These are phyloP conservation scores for Chalara sp. DNA, from an alignment of 2,329 filamentous ascomycete species.

Conservation along the genomic window DNA sequence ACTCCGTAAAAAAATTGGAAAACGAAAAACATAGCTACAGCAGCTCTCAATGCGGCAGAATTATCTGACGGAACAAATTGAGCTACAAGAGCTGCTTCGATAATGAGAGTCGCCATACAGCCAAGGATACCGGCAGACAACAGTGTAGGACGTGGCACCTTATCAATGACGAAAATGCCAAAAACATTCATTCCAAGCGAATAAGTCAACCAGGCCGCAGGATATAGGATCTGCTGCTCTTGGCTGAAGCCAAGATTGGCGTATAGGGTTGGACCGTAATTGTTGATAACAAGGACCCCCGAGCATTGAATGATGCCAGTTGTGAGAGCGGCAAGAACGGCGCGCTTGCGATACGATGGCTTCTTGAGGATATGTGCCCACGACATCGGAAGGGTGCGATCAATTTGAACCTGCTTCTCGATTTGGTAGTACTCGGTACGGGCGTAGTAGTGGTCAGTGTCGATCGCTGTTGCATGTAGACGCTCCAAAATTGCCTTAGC, in stretches of 20 bases:
- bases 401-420: constrained; percentile 2
- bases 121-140: constrained; percentile 3
- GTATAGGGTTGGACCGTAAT: constrained; percentile 2
- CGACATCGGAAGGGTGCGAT: neutral
- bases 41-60: neutral
- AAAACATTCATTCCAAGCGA: neutral
- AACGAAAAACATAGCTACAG: constrained; percentile 2
- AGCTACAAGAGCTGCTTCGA: constrained; percentile 5
- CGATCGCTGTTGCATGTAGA: neutral
- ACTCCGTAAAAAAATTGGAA: neutral
- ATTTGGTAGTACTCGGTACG: constrained; percentile 9
- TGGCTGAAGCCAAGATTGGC: neutral
- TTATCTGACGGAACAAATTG: neutral
- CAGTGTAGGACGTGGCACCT: neutral
- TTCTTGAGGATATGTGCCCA: constrained; percentile 3
- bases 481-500: neutral
- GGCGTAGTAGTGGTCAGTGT: constrained; percentile 1
- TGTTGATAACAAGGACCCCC: constrained; percentile 4
- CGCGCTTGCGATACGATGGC: constrained; percentile 4
- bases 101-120: neutral
- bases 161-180: constrained; percentile 2
- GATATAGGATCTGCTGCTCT: neutral
- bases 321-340: neutral
- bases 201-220: neutral
- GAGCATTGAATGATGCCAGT: neutral